Conservation (phyloP, 495 filamentous ascomycete genomes). For the Talaromyces liani region DNA sequence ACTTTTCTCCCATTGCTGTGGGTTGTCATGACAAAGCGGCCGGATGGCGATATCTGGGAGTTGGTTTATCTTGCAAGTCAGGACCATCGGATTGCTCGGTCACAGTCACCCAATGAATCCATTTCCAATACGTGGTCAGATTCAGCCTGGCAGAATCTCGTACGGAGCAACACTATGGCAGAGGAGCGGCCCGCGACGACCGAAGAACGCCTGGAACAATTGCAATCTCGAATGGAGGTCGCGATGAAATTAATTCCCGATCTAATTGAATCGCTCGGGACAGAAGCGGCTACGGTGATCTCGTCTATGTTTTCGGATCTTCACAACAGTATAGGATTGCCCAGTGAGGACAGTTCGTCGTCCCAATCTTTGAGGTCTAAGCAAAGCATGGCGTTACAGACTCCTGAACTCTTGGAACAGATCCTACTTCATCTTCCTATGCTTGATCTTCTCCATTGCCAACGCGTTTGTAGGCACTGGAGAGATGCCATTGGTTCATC, state of each 20-base stretch:
- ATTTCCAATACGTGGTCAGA: background rate
- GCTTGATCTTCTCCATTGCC: background rate
- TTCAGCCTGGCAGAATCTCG: background rate
- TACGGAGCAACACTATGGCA: background rate
- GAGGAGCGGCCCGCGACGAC: background rate
- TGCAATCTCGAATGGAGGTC: background rate
- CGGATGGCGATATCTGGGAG: background rate
- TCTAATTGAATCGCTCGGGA: background rate
- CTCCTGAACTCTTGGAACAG: background rate
- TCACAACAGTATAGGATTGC: background rate
- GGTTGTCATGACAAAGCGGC: background rate
- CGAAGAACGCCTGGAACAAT: background rate
- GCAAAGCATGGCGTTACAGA: background rate
- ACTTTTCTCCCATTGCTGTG: background rate
- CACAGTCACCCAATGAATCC: background rate
- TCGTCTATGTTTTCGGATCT: background rate
- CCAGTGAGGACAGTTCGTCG: background rate
- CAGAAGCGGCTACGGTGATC: background rate
- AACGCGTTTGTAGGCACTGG: background rate
- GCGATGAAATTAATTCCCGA: background rate
- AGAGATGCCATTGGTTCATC: background rate
- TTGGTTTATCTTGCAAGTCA: background rate
- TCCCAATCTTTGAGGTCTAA: background rate
- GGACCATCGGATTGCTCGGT: background rate
- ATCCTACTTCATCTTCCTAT: constrained; percentile 1